These are phyloP conservation scores for Metroxylon sagu DNA, from an alignment of 176 grass and related monocot genomes.

Conservation along the genomic window DNA sequence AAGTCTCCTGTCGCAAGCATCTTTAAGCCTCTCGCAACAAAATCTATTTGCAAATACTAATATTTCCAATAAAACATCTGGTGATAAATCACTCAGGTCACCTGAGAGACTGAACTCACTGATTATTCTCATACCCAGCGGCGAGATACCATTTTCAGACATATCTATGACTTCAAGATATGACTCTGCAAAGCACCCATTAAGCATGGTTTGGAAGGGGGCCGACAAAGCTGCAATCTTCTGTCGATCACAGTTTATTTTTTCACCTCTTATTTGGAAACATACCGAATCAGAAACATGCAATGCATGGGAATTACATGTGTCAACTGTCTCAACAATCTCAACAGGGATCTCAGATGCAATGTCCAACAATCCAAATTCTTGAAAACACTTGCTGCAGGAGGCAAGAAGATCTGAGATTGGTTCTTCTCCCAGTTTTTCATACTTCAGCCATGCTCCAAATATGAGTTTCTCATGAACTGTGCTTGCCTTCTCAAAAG, in stretches of 20 bases:
- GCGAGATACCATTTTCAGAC: conserved; percentile 80
- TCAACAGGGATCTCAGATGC: conserved; percentile 49
- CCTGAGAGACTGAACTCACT: conserved; percentile 76
- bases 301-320: conserved; percentile 18
- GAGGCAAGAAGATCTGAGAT: conserved; percentile 79
- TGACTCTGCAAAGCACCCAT: conserved; percentile 83
- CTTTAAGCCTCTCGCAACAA: conserved; percentile 89
- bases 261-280: conserved; percentile 67
- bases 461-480: conserved; percentile 92
- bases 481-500: conserved; percentile 80
- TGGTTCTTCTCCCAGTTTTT: conserved; percentile 84
- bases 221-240: conserved; percentile 74
- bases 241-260: conserved; percentile 70
- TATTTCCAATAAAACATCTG: conserved; percentile 74
- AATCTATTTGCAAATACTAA: conserved; percentile 95
- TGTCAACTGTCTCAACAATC: conserved; percentile 20
- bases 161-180: conserved; percentile 83
- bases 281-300: conserved; percentile 46
- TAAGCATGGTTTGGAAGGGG: conserved; percentile 87
- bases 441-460: conserved; percentile 81
- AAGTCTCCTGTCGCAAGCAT: conserved; percentile 82
- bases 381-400: conserved; percentile 82
- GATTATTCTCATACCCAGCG: conserved; percentile 63
- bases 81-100: conserved; percentile 59
- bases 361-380: conserved; percentile 80